These are phyloP conservation scores for Torrubiella hemipterigena DNA, from an alignment of 2,329 filamentous ascomycete species.

Conservation along the genomic window DNA sequence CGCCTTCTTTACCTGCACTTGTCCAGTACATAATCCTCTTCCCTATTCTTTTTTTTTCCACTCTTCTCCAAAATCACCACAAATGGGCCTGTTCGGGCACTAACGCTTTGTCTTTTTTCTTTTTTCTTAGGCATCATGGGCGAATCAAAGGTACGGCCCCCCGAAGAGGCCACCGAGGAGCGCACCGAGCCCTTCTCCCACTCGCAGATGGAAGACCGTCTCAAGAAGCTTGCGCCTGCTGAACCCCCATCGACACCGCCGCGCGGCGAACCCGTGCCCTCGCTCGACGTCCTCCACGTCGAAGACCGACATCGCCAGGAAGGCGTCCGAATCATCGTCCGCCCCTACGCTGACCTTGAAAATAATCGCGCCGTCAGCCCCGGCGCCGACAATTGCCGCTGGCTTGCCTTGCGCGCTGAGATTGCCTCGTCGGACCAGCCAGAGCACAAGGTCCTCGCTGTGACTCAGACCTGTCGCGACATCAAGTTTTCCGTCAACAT, in stretches of 20 bases:
- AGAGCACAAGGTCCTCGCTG: slow-evolving; percentile 45
- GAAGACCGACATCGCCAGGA: slow-evolving; percentile 40
- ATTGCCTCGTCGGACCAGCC: slow-evolving; percentile 37
- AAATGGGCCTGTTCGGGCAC: too few relatives aligned
- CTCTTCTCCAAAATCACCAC: too few relatives aligned
- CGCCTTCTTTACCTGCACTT: too few relatives aligned
- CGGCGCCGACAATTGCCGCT: slow-evolving; percentile 43
- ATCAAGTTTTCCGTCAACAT: slow-evolving; percentile 49
- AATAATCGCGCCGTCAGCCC: slow-evolving; percentile 43
- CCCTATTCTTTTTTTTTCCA: too few relatives aligned
- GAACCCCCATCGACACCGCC: slow-evolving; percentile 23
- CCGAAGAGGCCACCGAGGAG: slow-evolving; percentile 31
- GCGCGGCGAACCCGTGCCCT: slow-evolving; percentile 30
- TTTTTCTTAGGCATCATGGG: too few relatives aligned
- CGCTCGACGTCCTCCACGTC: slow-evolving; percentile 39
- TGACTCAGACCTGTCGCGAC: slow-evolving; percentile 47
- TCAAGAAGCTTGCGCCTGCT: slow-evolving; percentile 31
- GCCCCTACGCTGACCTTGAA: slow-evolving; percentile 39
- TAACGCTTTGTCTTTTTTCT: too few relatives aligned
- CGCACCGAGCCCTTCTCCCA: slow-evolving; percentile 47
- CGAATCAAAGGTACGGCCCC: slow-evolving; percentile 27
- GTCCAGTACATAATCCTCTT: too few relatives aligned
- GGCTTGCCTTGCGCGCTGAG: slow-evolving; percentile 43
- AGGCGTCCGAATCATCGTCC: slow-evolving; percentile 45
- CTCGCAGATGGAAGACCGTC: slow-evolving; percentile 39